A percentile compares a stretch with the other conserved stretches of the same genome.
These are phyloP conservation scores for Crithidia expoeki DNA, from an alignment of 208 protist species.

Conservation along the genomic window DNA sequence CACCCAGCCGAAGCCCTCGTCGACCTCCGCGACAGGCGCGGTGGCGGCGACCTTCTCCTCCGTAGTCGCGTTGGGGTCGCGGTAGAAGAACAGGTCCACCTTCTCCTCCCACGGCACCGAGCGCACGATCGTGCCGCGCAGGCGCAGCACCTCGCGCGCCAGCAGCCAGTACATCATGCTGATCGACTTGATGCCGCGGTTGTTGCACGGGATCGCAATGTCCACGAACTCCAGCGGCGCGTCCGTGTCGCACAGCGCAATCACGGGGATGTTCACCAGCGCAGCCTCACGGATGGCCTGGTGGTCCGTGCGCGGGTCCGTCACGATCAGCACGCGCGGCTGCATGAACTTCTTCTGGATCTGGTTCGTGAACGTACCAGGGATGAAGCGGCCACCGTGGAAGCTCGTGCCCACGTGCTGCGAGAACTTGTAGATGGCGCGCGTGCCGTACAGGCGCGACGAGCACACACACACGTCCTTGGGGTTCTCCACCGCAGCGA, in stretches of 20 bases:
- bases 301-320: slow-evolving; percentile 97
- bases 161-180: slow-evolving; percentile 99
- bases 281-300: slow-evolving; percentile 96
- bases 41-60: slow-evolving; percentile 62
- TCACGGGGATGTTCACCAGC: slow-evolving; percentile 99
- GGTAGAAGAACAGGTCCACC: slow-evolving; percentile 99
- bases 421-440: slow-evolving; percentile 98
- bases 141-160: slow-evolving; percentile 96
- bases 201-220: slow-evolving; percentile 99
- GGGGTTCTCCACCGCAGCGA: slow-evolving; percentile 99
- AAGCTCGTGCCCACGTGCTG: slow-evolving; percentile 94
- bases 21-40: slow-evolving; percentile 39
- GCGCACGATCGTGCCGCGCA: slow-evolving; percentile 94
- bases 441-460: slow-evolving; percentile 93
- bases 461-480: slow-evolving; percentile 97
- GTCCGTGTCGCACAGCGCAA: slow-evolving; percentile 99
- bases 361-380: slow-evolving; percentile 99
- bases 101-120: slow-evolving; percentile 97
- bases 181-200: slow-evolving; percentile 95
- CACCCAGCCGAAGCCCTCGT: slow-evolving; percentile 77
- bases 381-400: slow-evolving; percentile 96
- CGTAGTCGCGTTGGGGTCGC: slow-evolving; percentile 93
- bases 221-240: slow-evolving; percentile 97
- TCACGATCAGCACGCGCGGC: slow-evolving; percentile 98
- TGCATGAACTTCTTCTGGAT: slow-evolving; percentile 98